Evolutionary conservation across 176 grass and related monocot genomes (phyloP), one percentile per base, ranked within the genome.

Genomic region (Coix lacrymajobi): DNA sequence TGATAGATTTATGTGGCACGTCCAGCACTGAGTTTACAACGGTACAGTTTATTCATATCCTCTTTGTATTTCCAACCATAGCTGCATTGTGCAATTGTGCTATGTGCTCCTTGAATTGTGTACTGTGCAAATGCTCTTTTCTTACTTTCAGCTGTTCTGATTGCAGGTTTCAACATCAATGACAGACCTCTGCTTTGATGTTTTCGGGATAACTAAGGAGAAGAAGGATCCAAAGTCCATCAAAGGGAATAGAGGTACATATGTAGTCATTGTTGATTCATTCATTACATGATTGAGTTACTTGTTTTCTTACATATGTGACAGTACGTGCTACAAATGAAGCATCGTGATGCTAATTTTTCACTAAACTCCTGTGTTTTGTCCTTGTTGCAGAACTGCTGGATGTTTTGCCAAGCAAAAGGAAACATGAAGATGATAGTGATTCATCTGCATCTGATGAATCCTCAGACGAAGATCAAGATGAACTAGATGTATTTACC

Each of bases 181-280:
- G 96, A 49, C 34, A 66, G 96, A 99, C 24, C 96, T 99, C 22
- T 96, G 96, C 75, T 96, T 95, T 79, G 96, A 96, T 94, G 89
- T 96, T 78, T 96, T 99, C 62, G 93, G 93, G 41, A 87, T 92
- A 72, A 84, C 91, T 46, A 99, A 99, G 58, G 96, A 99, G 90
- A 95, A 92, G 72, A 93, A 93, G 83, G 90, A 99, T 90, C 64
- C 93, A 40, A 96, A 92, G n/a, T 81, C 80, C 22, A 73, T 99
- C 28, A 96, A 99, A 87, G 96, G 96, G 64, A 82, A 92, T 49
- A 90, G 96, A 96, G 96, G 96, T 99, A 92, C 52, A 10, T 73
- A 8, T 24, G 13, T 41, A 20, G 26, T 8, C 24, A 28, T 71
- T 66, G n/a, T 17, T 48, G 14, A 77, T 82, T 8, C 15, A 49